Percentiles rank a stretch among this genome's conserved stretches.
Conservation (phyloP, 2,329 filamentous ascomycete species). For the Xylariaceae sp. region DNA sequence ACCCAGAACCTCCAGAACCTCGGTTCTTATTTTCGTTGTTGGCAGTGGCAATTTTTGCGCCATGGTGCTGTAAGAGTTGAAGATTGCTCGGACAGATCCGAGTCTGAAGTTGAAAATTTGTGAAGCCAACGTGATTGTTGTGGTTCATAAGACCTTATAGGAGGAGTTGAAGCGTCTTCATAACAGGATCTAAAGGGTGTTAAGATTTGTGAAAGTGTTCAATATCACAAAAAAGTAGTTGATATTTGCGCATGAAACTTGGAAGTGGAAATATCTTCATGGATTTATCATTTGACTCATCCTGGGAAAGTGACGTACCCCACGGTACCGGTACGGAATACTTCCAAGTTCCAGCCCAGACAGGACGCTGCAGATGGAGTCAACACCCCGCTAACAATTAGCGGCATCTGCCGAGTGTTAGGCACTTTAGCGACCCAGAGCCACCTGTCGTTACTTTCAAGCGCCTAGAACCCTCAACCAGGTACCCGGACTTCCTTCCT, state of each 20-base stretch:
- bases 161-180: not conserved
- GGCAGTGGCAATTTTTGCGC: conserved; percentile 26
- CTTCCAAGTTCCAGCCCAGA: not conserved
- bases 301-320: not conserved
- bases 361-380: too few relatives aligned
- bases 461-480: not conserved
- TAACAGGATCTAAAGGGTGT: not conserved
- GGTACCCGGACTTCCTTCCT: not conserved
- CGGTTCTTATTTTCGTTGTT: conserved; percentile 18
- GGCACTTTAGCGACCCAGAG: not conserved
- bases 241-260: not conserved
- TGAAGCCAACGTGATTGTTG: conserved; percentile 28
- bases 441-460: not conserved
- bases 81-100: conserved; percentile 26
- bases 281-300: conserved; percentile 9
- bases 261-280: conserved; percentile 8
- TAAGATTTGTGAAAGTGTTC: not conserved
- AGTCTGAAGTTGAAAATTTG: conserved; percentile 16
- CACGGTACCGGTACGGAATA: not conserved
- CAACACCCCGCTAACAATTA: conserved; percentile 3
- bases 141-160: not conserved
- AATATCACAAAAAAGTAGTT: not conserved
- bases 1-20: conserved; percentile 24
- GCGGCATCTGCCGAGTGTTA: not conserved
- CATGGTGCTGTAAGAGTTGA: conserved; percentile 30